Evolutionary conservation across 768 basidiomycete species (phyloP), one percentile per base, ranked within the genome.

Genomic region (Boletus insuetus): DNA sequence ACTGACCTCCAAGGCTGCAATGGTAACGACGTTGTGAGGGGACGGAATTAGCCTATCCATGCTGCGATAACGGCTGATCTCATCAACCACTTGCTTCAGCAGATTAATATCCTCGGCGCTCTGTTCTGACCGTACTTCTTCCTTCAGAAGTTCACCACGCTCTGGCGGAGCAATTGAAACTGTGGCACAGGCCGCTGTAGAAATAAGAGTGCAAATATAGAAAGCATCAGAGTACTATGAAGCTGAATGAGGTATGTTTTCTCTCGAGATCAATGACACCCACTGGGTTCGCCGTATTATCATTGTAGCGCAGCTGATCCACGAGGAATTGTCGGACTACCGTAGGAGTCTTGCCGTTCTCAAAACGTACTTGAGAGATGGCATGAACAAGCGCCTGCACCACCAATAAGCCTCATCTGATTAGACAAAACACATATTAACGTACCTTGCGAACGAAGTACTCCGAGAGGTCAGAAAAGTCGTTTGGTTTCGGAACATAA

Each of bases 1-100:
- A 72, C 82, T 55, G 57, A 96, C 94, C 82, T 98, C 92, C 51
- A 99, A 76, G 9, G 86, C 87, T 24, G 97, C 92, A 46, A 90
- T 81, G 1, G 97, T 95, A 26, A 98, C 89, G 34, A 92, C 84
- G 66, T 99, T 99, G 63, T 96, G 94, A 46, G 86, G 85, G 1
- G 95, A 96, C 10, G 97, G 94, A 53, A 98, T 94, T 16, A 98
- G 78, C 51, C 94, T 81, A 71, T 99, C 97, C 86, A 97, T 93
- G 64, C 86, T 91, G 53, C 93, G 86, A 74, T 95, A 96, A 42
- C 96, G 82, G 64, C 94, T 91, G 32, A 98, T 83, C 67, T 96
- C 93, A 19, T 85, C 79, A 43, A 87, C 69, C 3, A 88, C 89
- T 61, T 87, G 84, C 62, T 86, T 85, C 46, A 95, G 69, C 12